Evolutionary conservation across 352 stramenopile genomes (phyloP).

Genomic region (Phytophthora pluvialis): DNA sequence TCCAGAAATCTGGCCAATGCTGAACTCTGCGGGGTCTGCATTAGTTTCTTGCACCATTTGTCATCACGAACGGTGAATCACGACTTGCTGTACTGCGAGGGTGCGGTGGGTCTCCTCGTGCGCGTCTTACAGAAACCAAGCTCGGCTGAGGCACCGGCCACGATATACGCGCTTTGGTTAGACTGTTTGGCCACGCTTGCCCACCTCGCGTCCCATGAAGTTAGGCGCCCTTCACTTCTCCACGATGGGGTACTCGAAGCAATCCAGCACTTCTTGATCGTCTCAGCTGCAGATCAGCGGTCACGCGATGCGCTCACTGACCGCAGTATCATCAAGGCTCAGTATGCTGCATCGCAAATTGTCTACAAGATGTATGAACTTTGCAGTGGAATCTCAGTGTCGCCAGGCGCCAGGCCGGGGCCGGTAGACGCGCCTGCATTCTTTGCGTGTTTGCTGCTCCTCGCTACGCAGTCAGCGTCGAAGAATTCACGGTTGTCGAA

Average conservation of each 20-base stretch:
- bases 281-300: conserved; percentile 43
- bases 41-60: conserved; percentile 77
- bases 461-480: conserved; percentile 58
- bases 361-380: conserved; percentile 68
- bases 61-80: conserved; percentile 73
- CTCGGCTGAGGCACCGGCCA: conserved; percentile 34
- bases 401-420: conserved; percentile 11
- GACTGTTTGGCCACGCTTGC: conserved; percentile 58
- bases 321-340: conserved; percentile 53
- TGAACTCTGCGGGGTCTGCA: conserved; percentile 70
- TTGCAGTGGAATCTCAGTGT: conserved; percentile 38
- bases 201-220: conserved; percentile 57
- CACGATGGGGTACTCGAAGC: conserved; percentile 69
- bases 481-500: conserved; percentile 67
- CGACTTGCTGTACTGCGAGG: conserved; percentile 69
- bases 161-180: conserved; percentile 67
- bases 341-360: conserved; percentile 62
- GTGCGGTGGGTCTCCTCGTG: conserved; percentile 60
- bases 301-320: conserved; percentile 50
- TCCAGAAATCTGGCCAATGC: conserved; percentile 60
- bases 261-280: conserved; percentile 65
- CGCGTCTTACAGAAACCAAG: conserved; percentile 58
- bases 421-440: conserved; percentile 51
- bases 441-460: conserved; percentile 61
- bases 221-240: conserved; percentile 51